These are phyloP conservation scores for Fusarium equiseti DNA, from an alignment of 2,329 filamentous ascomycete genomes.

Conservation along the genomic window DNA sequence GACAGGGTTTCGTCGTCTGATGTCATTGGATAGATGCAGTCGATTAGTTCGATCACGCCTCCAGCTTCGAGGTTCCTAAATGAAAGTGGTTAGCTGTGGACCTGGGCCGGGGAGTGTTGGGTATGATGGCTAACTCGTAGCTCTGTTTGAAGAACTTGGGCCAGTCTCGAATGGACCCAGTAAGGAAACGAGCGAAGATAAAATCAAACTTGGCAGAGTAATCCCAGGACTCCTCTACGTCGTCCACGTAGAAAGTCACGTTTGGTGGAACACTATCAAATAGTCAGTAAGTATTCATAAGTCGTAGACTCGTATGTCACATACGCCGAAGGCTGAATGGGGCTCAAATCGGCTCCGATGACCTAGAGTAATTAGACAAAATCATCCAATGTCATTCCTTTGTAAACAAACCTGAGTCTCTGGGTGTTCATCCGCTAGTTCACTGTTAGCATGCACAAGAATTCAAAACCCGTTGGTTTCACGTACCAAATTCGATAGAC, in stretches of 20 bases:
- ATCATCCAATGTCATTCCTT: fast-evolving
- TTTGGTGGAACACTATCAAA: conserved; percentile 24
- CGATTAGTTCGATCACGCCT: conserved; percentile 25
- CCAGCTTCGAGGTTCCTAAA: conserved; percentile 13
- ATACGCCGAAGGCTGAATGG: conserved; percentile 26
- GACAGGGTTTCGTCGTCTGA: conserved; percentile 13
- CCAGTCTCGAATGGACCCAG: conserved; percentile 28
- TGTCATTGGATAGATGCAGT: conserved; percentile 26
- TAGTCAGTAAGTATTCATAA: background rate
- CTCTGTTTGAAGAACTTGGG: conserved; percentile 28
- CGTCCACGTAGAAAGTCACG: conserved; percentile 24
- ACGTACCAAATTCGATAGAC: conserved; percentile 35
- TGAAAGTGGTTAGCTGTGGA: fast-evolving
- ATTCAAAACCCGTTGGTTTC: fast-evolving
- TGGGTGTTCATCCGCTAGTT: conserved; percentile 28
- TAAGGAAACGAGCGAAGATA: conserved; percentile 30
- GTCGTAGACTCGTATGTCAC: too few relatives aligned
- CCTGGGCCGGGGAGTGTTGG: fast-evolving
- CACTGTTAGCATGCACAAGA: background rate
- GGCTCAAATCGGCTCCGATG: conserved; percentile 29
- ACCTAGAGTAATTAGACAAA: background rate
- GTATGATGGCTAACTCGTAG: background rate
- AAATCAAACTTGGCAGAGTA: conserved; percentile 28
- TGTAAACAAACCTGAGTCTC: conserved; percentile 2
- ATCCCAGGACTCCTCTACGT: conserved; percentile 22